A percentile compares a stretch with the other conserved stretches of the same genome.
Conservation (phyloP, 495 filamentous ascomycete genomes). For the Aspergillus homomorphus region DNA sequence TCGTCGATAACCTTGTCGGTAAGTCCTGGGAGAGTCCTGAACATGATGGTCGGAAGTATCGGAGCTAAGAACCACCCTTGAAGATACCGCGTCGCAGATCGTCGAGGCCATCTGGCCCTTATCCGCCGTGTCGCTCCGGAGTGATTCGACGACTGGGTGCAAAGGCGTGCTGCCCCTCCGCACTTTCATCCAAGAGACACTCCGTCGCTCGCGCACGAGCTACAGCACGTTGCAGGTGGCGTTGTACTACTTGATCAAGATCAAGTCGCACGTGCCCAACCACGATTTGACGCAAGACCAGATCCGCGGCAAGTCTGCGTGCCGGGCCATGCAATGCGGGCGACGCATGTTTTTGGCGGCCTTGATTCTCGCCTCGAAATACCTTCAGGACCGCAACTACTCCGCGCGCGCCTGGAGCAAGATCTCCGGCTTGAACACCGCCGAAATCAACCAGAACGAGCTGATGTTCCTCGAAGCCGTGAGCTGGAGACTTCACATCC, state of each 20-base stretch:
- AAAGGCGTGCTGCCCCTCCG: constrained; percentile 83
- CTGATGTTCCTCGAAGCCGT: constrained; percentile 87
- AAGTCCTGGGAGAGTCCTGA: constrained; percentile 46
- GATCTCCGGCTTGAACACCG: constrained; percentile 85
- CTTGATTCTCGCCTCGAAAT: constrained; percentile 92
- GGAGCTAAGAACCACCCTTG: constrained; percentile 20
- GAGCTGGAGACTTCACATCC: constrained; percentile 91
- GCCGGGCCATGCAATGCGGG: constrained; percentile 88
- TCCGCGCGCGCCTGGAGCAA: constrained; percentile 97
- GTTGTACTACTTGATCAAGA: constrained; percentile 90
- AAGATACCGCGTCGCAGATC: constrained; percentile 97
- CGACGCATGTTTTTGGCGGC: constrained; percentile 96
- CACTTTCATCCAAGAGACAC: constrained; percentile 95
- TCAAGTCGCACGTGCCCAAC: constrained; percentile 84
- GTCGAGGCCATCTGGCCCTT: constrained; percentile 96
- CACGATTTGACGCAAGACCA: constrained; percentile 87
- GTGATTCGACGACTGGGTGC: constrained; percentile 43
- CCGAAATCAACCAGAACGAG: constrained; percentile 96
- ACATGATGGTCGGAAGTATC: not conserved
- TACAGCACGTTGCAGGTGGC: constrained; percentile 97
- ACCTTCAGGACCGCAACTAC: constrained; percentile 96
- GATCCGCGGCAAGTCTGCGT: constrained; percentile 65
- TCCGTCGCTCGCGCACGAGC: constrained; percentile 90
- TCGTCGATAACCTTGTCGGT: constrained; percentile 98
- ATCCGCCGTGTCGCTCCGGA: constrained; percentile 47